Base-by-base conservation (phyloP, 495 filamentous ascomycete species). In the Poronia punctata region DNA sequence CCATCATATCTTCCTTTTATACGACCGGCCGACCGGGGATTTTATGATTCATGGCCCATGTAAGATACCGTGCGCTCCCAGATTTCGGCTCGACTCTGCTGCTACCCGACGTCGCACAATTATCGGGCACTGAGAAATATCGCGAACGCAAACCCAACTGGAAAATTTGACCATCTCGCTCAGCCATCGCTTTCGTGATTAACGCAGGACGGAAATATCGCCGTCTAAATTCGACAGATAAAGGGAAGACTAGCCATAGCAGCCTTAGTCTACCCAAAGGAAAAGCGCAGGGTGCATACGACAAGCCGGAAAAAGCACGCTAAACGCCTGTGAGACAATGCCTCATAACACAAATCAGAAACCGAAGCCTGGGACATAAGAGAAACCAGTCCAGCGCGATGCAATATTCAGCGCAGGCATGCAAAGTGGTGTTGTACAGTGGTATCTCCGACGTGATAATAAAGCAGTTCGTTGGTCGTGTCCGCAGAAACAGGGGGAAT, bases 351-450 rank as follows among this genome's bases (percentile, higher is more conserved):
- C n/a, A n/a, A n/a, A n/a, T n/a, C n/a, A n/a, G 22, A 38, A 33
- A 35, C 19, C 7, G 21, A 45, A 38, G 33, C 14, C 11, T 28
- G 25, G 9, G 40, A 27, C 23, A n/a, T 36, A 25, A 29, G n/a
- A 24, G 27, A 25, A 31, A 38, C 20, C 19, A 23, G 26, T 17
- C 42, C 35, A 32, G 21, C 32, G 34, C 42, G 35, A 45, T 45
- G 42, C 42, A 45, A 45, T 38, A 32, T 14, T 38, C 10, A 38
- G 27, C 34, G 38, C 24, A 45, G 27, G 49, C 48, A 59, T 59
- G 49, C 52, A 56, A 45, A 53, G 53, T 59, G 52, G 53, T 59
- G 52, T 59, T 59, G 49, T 59, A 59, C 55, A 59, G 35, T 56
- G 55, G 55, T 59, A 56, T 59, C 53, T 56, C 45, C 49, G 46